These are phyloP conservation scores for Termitomyces sp. DNA, from an alignment of 768 basidiomycete genomes.

Conservation along the genomic window DNA sequence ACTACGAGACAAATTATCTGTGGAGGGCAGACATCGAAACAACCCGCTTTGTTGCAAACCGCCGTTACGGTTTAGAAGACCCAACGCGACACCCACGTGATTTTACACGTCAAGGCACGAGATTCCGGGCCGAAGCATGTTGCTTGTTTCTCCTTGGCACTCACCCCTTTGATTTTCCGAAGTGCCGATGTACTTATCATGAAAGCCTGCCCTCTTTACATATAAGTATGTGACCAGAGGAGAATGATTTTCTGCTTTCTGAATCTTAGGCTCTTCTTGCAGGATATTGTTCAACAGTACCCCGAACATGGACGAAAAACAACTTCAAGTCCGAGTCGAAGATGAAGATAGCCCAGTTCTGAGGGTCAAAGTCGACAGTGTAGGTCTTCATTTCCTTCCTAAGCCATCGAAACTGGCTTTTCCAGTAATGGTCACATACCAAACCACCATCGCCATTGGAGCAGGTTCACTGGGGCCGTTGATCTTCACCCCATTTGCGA, in stretches of 20 bases:
- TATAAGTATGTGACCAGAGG: background rate
- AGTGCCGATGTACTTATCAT: too few species aligned
- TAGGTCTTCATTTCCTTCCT: slow-evolving; percentile 37
- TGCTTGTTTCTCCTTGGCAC: too few species aligned
- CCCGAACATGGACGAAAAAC: background rate
- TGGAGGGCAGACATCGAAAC: too few species aligned
- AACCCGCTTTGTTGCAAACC: too few species aligned
- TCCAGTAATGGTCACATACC: slow-evolving; percentile 39
- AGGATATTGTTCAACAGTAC: background rate
- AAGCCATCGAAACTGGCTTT: slow-evolving; percentile 35
- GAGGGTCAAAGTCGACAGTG: slow-evolving; percentile 27
- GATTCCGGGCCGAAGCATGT: too few species aligned
- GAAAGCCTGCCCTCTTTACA: too few species aligned
- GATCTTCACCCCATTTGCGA: slow-evolving; percentile 36
- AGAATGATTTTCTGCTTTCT: background rate
- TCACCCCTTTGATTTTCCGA: too few species aligned
- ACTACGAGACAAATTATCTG: too few species aligned
- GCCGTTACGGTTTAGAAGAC: too few species aligned
- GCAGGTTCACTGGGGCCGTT: slow-evolving; percentile 32
- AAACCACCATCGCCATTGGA: slow-evolving; percentile 35
- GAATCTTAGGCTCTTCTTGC: background rate
- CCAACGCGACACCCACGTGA: too few species aligned
- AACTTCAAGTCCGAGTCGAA: background rate
- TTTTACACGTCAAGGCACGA: too few species aligned
- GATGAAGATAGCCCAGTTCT: too few species aligned